Percentiles rank a stretch among this genome's conserved stretches.
Conservation (phyloP, 768 basidiomycete species). For the Macrolepiota dolichaula region DNA sequence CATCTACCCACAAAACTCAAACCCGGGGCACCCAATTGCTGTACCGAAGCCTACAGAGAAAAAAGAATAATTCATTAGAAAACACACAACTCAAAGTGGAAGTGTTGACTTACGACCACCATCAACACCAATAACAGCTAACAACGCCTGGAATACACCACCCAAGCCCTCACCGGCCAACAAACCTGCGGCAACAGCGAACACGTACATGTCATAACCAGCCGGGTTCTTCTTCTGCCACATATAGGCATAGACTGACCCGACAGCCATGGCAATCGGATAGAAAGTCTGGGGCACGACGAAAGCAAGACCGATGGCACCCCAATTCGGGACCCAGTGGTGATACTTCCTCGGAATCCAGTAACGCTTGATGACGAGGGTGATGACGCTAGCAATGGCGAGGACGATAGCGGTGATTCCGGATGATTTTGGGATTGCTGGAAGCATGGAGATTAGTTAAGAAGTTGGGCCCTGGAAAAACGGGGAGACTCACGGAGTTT, state of each 20-base stretch:
- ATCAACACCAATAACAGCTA: slow-evolving; percentile 49
- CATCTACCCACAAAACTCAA: slow-evolving; percentile 47
- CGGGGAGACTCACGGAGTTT: slow-evolving; percentile 36
- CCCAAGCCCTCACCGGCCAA: slow-evolving; percentile 61
- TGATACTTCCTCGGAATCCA: slow-evolving; percentile 49
- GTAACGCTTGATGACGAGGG: slow-evolving; percentile 42
- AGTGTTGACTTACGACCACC: slow-evolving; percentile 40
- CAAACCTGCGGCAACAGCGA: slow-evolving; percentile 50
- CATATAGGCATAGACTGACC: slow-evolving; percentile 43
- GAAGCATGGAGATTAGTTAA: background rate
- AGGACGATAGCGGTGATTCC: slow-evolving; percentile 58
- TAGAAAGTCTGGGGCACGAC: slow-evolving; percentile 50
- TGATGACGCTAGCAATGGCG: slow-evolving; percentile 39
- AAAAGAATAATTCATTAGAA: no score
- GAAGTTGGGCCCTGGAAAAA: background rate
- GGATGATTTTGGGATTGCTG: slow-evolving; percentile 50
- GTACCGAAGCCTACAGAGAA: slow-evolving; percentile 39
- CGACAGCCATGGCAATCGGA: slow-evolving; percentile 49
- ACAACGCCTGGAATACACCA: slow-evolving; percentile 56
- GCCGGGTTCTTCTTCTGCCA: slow-evolving; percentile 44
- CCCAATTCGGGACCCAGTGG: slow-evolving; percentile 53
- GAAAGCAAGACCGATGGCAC: slow-evolving; percentile 50
- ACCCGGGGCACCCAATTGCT: slow-evolving; percentile 49
- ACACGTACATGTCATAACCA: slow-evolving; percentile 56
- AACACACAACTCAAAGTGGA: no score